phyloP scores from a whole-genome alignment of 192 early-diverging fungal species.

The Backusella macrospora region DNA sequence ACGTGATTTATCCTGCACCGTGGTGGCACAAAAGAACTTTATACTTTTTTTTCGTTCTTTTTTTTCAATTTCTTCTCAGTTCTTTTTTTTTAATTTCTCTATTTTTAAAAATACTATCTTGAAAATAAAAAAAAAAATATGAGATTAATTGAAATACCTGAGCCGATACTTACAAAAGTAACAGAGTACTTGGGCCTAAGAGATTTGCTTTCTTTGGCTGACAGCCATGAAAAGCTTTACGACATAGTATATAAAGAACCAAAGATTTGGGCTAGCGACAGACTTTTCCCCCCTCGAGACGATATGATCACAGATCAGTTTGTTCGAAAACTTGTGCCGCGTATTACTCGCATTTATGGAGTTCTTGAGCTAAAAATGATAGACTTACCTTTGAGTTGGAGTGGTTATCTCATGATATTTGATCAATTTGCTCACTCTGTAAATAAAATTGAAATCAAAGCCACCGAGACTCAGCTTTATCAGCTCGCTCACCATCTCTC shows the following conservation, averaged over 20 bases:
- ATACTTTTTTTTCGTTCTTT: background rate
- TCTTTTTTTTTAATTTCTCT: background rate
- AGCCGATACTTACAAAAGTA: conserved; percentile 14
- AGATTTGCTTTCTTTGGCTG: conserved; percentile 19
- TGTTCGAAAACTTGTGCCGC: conserved; percentile 28
- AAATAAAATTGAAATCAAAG: conserved; percentile 26
- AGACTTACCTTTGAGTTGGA: conserved; percentile 26
- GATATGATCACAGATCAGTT: conserved; percentile 28
- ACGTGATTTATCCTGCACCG: background rate
- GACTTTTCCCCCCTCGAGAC: conserved; percentile 28
- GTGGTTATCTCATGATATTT: conserved; percentile 33
- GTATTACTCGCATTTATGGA: conserved; percentile 32
- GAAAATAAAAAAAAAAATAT: conserved; percentile 8
- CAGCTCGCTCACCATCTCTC: conserved; percentile 26
- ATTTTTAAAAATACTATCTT: too few species aligned
- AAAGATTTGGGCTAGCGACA: conserved; percentile 14
- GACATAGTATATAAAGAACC: conserved; percentile 22
- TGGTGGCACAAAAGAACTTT: background rate
- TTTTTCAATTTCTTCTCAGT: background rate
- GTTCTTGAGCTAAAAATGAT: conserved; percentile 27
- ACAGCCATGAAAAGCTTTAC: background rate
- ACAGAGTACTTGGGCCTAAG: conserved; percentile 11
- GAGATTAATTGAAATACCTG: conserved; percentile 12
- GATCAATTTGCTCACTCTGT: conserved; percentile 38
- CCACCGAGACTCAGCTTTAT: background rate